A percentile compares a stretch with the other conserved stretches of the same genome.
These are phyloP conservation scores for Dactylellina sp. DNA, from an alignment of 2,329 filamentous ascomycete genomes.

Conservation along the genomic window DNA sequence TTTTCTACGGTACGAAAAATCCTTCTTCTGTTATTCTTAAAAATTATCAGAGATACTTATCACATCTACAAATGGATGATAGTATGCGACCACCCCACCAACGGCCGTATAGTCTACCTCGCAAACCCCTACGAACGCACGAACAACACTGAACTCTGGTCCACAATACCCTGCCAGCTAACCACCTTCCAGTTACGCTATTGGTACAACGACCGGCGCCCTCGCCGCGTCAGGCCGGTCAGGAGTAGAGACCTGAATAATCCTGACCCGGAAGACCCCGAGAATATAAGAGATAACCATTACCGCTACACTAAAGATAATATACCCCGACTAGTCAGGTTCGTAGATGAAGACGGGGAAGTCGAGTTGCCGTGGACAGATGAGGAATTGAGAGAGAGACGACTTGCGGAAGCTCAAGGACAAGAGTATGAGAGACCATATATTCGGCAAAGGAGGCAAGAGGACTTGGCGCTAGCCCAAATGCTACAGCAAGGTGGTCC, in stretches of 20 bases:
- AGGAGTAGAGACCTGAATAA: neutral
- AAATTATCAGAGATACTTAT: neutral
- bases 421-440: slow-evolving; percentile 33
- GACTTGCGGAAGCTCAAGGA: neutral
- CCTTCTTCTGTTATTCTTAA: neutral
- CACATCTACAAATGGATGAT: neutral
- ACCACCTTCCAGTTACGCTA: slow-evolving; percentile 28
- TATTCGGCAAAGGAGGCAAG: slow-evolving; percentile 3
- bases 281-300: neutral
- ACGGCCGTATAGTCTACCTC: slow-evolving; percentile 36
- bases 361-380: slow-evolving; percentile 26
- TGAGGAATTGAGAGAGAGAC: slow-evolving; percentile 8
- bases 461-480: neutral
- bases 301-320: neutral
- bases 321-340: slow-evolving; percentile 16
- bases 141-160: slow-evolving; percentile 17
- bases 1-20: slow-evolving; percentile 29
- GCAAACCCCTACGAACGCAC: slow-evolving; percentile 33
- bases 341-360: slow-evolving; percentile 30
- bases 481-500: neutral
- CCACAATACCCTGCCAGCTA: slow-evolving; percentile 40
- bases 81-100: slow-evolving; percentile 45
- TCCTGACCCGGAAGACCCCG: slow-evolving; percentile 21
- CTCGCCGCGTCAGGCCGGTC: slow-evolving; percentile 4
- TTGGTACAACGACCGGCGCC: slow-evolving; percentile 33